These are phyloP conservation scores for Elongisporangium prolatum DNA, from an alignment of 352 stramenopile genomes.

Conservation along the genomic window DNA sequence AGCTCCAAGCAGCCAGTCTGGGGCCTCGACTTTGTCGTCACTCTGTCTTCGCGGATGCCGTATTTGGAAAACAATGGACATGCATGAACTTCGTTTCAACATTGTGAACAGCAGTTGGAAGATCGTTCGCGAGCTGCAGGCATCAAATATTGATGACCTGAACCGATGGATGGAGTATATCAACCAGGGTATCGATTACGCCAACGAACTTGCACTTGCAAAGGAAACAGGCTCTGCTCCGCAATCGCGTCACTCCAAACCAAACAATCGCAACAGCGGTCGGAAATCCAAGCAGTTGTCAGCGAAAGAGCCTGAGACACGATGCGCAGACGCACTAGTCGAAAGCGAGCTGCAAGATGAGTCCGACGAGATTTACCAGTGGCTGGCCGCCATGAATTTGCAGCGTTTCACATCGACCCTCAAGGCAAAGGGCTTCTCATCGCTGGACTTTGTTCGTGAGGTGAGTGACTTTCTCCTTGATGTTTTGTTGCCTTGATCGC, in stretches of 20 bases:
- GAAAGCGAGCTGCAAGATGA: slow-evolving; percentile 2
- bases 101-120: slow-evolving; percentile 76
- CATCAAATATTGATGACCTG: slow-evolving; percentile 50
- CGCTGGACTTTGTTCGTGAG: slow-evolving; percentile 84
- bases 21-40: slow-evolving; percentile 36
- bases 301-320: slow-evolving; percentile 10
- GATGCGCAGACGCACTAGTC: slow-evolving; percentile 1
- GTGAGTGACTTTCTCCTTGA: slow-evolving; percentile 19
- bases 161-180: slow-evolving; percentile 69
- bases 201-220: slow-evolving; percentile 32
- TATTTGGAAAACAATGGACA: slow-evolving; percentile 87
- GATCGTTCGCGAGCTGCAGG: slow-evolving; percentile 78
- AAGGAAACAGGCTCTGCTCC: slow-evolving; percentile 8
- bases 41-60: slow-evolving; percentile 63
- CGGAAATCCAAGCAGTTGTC: slow-evolving; percentile 5
- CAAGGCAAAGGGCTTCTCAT: slow-evolving; percentile 72
- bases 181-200: slow-evolving; percentile 73
- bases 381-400: slow-evolving; percentile 58
- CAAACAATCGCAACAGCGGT: slow-evolving; percentile 29
- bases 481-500: neutral
- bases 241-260: neutral
- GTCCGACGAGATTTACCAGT: slow-evolving; percentile 67
- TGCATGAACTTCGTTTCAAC: slow-evolving; percentile 77
- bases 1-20: neutral
- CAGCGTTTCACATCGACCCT: slow-evolving; percentile 61